A percentile compares a stretch with the other conserved stretches of the same genome.
Evolutionary conservation across 225 moss, liverwort and hornwort species (phyloP).

Genomic region (Neckera pumila): DNA sequence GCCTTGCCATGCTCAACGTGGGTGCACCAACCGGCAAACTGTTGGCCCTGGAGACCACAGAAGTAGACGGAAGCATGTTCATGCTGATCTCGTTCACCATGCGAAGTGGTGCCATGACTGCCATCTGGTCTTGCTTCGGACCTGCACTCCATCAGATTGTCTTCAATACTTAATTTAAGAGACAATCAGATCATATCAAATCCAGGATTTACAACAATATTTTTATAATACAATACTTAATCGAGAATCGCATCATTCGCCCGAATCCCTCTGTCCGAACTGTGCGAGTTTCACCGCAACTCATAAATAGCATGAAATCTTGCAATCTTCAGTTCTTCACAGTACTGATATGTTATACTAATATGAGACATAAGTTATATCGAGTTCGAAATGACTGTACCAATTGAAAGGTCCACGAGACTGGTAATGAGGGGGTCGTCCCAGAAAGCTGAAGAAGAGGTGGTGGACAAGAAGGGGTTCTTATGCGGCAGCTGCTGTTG

Average conservation of each 20-base stretch:
- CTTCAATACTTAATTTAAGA: background rate
- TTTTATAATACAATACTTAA: background rate
- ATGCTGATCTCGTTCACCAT: conserved; percentile 7
- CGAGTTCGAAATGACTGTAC: conserved; percentile 8
- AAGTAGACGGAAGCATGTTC: background rate
- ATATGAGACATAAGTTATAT: background rate
- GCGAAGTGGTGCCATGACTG: background rate
- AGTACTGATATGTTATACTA: background rate
- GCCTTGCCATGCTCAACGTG: conserved; percentile 9
- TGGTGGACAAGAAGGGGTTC: conserved; percentile 48
- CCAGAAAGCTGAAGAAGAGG: conserved; percentile 62
- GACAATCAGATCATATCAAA: background rate
- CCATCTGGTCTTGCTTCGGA: conserved; percentile 17
- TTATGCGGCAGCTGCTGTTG: conserved; percentile 12
- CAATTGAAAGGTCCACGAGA: conserved; percentile 73
- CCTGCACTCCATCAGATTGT: background rate
- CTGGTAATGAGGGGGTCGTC: conserved; percentile 79
- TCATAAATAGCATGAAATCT: conserved; percentile 2
- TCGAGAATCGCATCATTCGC: background rate
- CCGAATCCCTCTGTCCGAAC: background rate
- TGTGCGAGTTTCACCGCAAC: background rate
- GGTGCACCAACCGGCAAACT: background rate
- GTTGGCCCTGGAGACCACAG: background rate
- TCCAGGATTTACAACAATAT: background rate
- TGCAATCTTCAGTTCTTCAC: background rate